A percentile compares a stretch with the other conserved stretches of the same genome.
Conservation (phyloP, 2,329 filamentous ascomycete genomes). For the Diaporthe vexans region DNA sequence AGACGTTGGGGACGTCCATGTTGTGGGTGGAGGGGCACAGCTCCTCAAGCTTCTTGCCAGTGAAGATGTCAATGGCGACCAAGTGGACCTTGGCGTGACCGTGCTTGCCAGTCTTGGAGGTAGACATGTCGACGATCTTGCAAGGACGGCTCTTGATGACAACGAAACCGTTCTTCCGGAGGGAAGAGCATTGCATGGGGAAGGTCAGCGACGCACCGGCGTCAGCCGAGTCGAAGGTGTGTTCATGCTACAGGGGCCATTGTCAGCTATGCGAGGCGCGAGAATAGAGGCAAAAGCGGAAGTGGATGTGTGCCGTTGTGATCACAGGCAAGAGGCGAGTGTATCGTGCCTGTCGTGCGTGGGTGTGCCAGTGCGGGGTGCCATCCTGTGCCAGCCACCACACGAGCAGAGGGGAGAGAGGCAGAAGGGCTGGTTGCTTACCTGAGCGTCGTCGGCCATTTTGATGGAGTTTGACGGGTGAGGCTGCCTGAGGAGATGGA, state of each 20-base stretch:
- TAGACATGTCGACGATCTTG: slow-evolving; percentile 99
- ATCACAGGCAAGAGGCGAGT: background rate
- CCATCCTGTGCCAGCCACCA: slow-evolving; percentile 52
- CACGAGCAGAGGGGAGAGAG: slow-evolving; percentile 38
- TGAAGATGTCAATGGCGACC: slow-evolving; percentile 99
- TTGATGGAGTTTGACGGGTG: slow-evolving; percentile 60
- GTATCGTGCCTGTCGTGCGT: slow-evolving; percentile 42
- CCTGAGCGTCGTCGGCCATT: slow-evolving; percentile 69
- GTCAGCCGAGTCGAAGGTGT: slow-evolving; percentile 89
- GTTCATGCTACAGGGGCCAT: slow-evolving; percentile 68
- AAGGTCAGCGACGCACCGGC: slow-evolving; percentile 94
- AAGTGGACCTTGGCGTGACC: slow-evolving; percentile 99
- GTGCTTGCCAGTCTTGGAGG: slow-evolving; percentile 99
- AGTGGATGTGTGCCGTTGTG: background rate
- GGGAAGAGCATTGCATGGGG: slow-evolving; percentile 99
- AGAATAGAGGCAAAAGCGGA: background rate
- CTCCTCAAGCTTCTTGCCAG: slow-evolving; percentile 99
- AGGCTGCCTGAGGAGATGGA: slow-evolving; percentile 31
- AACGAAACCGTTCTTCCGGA: slow-evolving; percentile 99
- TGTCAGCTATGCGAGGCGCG: slow-evolving; percentile 37
- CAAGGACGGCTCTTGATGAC: slow-evolving; percentile 98
- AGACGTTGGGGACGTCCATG: slow-evolving; percentile 98
- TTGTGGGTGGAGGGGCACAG: slow-evolving; percentile 97
- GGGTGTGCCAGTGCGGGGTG: slow-evolving; percentile 60
- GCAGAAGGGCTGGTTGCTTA: slow-evolving; percentile 53